Evolutionary conservation across 495 filamentous ascomycete genomes (phyloP), one percentile per base, ranked within the genome.

Genomic region (Terfezia boudieri): DNA sequence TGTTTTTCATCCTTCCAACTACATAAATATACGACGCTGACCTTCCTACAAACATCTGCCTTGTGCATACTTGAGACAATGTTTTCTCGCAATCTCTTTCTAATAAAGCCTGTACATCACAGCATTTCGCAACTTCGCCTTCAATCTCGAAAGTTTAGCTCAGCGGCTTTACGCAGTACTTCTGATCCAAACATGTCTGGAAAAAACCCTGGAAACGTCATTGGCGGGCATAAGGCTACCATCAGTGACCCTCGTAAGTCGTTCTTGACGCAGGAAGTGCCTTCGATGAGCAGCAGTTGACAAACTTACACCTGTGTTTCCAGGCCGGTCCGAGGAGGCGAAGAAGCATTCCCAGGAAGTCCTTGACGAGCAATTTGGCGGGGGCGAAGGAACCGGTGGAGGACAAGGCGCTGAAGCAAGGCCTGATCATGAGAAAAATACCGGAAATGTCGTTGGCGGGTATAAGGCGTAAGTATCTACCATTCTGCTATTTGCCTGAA

Each of bases 191-290:
- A 46, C 4, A 46, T 46, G 41, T 46, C 41, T 46, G 41, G 41
- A 46, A 61, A 61, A 51, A 55, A 69, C 56, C 54, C 58, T 37
- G 69, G 71, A 49, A 71, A 72, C 53, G 62, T 72, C 46, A 61
- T 70, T 49, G 67, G 71, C 52, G 71, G 70, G 41, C 71, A 73
- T 67, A 73, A 73, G 61, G 71, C 71, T 26, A 71, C 67, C 50
- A 57, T 74, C 43, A 65, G 64, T 59, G 73, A 74, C 52, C 71
- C 71, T 36, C 63, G 71, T 73, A 50, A 38, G 65, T 55, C 16
- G 36, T 55, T 11, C 35, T 14, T 8, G 35, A 32, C 26, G 26
- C 26, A 32, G 26, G 4, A 32, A 32, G 36, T 37, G 10, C 43
- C 35, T 14, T 17, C n/a, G 46, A 32, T 32, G 26, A 32, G 26